phyloP scores from a whole-genome alignment of 108 stramenopile genomes.

The Cyclotella choctawhatcheeana region DNA sequence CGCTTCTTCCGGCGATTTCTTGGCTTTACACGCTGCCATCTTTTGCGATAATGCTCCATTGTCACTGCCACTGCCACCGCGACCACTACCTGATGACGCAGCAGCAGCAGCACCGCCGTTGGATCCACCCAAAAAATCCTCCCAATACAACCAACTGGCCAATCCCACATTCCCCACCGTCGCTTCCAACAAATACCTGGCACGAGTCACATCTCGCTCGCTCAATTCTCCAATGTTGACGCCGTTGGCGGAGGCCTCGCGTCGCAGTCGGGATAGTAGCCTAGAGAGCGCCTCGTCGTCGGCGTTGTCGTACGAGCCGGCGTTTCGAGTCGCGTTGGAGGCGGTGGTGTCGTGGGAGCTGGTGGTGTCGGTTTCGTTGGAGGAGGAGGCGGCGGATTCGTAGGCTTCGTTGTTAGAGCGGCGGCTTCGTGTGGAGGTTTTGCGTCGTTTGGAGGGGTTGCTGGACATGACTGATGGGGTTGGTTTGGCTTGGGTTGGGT shows the following conservation, averaged over 20 bases:
- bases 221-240: conserved; percentile 1
- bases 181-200: conserved; percentile 64
- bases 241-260: conserved; percentile 35
- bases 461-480: no score
- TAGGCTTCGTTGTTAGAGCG: neutral
- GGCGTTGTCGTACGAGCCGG: no score
- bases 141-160: conserved; percentile 81
- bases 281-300: no score
- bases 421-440: neutral
- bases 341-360: no score
- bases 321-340: no score
- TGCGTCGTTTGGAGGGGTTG: neutral
- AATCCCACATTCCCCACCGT: conserved; percentile 68
- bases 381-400: conserved; percentile 7
- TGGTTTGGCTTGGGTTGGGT: no score
- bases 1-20: neutral
- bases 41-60: neutral
- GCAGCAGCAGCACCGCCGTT: conserved; percentile 6
- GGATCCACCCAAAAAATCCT: conserved; percentile 63
- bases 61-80: neutral
- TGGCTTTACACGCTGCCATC: neutral
- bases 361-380: no score
- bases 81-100: neutral
- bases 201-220: conserved; percentile 39
- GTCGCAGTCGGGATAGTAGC: conserved; percentile 27